Evolutionary conservation across 768 basidiomycete genomes (phyloP).

Genomic region (Suillus luteus): DNA sequence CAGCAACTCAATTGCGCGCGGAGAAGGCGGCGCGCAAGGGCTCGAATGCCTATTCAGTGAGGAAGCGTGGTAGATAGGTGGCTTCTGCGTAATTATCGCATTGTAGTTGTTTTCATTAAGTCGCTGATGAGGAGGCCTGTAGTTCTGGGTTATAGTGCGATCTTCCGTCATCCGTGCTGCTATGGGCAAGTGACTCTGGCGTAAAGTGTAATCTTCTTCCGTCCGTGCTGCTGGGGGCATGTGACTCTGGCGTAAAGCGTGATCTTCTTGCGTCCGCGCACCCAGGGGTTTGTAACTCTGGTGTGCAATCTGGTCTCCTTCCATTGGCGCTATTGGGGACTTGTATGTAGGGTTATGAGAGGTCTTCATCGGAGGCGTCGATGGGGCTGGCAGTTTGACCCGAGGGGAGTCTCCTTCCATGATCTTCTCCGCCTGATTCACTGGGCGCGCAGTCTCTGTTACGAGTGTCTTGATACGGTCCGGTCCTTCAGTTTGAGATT

Average conservation of each 20-base stretch:
- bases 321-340: background rate
- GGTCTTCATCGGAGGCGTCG: background rate
- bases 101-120: background rate
- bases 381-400: background rate
- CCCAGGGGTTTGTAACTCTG: background rate
- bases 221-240: background rate
- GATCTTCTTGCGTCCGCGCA: background rate
- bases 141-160: background rate
- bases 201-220: background rate
- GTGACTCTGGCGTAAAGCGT: background rate
- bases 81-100: background rate
- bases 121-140: conserved; percentile 7
- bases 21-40: background rate
- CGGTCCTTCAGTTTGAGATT: background rate
- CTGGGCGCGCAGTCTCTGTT: background rate
- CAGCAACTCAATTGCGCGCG: background rate
- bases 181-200: background rate
- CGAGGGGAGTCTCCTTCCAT: background rate
- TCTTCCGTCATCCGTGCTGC: background rate
- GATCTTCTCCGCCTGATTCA: conserved; percentile 1
- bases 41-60: background rate
- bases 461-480: background rate
- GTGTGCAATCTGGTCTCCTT: background rate
- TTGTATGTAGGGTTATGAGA: background rate
- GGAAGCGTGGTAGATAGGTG: background rate